These are phyloP conservation scores for Boehmeria nivea DNA, from an alignment of 306 rosid genomes.

Conservation along the genomic window DNA sequence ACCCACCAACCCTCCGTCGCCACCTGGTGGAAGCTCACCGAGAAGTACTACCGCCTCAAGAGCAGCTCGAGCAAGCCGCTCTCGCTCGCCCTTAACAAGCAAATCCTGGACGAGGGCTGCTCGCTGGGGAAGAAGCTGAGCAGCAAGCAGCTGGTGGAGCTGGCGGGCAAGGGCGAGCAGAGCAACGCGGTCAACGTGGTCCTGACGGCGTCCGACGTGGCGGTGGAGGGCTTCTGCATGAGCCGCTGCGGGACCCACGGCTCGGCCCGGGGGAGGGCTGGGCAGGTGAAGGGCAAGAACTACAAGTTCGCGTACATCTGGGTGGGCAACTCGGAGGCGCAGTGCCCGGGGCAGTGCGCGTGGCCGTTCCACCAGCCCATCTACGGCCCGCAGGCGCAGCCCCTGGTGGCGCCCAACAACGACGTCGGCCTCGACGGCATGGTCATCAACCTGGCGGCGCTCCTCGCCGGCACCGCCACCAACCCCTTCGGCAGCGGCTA, in stretches of 20 bases:
- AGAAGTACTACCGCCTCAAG: slow-evolving; percentile 55
- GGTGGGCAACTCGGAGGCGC: slow-evolving; percentile 73
- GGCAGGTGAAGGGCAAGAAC: slow-evolving; percentile 26
- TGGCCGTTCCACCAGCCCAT: slow-evolving; percentile 70
- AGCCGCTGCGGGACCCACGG: slow-evolving; percentile 80
- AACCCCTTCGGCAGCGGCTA: slow-evolving; percentile 76
- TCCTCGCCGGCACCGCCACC: slow-evolving; percentile 68
- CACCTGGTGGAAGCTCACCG: slow-evolving; percentile 81
- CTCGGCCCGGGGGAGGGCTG: slow-evolving; percentile 9
- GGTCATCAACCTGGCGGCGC: slow-evolving; percentile 56
- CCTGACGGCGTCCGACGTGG: slow-evolving; percentile 61
- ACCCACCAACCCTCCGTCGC: slow-evolving; percentile 57
- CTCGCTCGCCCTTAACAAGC: slow-evolving; percentile 38
- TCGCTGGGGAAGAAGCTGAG: slow-evolving; percentile 62
- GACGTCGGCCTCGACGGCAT: slow-evolving; percentile 68
- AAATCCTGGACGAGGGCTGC: slow-evolving; percentile 50
- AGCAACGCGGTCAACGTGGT: slow-evolving; percentile 62
- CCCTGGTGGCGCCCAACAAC: slow-evolving; percentile 57
- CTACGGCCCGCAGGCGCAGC: slow-evolving; percentile 54
- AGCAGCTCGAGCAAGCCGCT: slow-evolving; percentile 19
- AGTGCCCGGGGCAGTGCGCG: slow-evolving; percentile 74
- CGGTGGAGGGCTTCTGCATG: slow-evolving; percentile 62
- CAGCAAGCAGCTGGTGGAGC: slow-evolving; percentile 31
- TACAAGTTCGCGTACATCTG: slow-evolving; percentile 63
- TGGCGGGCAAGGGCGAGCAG: slow-evolving; percentile 61